Conservation (phyloP, 176 grass and related monocot species). For the Pharus latifolius region DNA sequence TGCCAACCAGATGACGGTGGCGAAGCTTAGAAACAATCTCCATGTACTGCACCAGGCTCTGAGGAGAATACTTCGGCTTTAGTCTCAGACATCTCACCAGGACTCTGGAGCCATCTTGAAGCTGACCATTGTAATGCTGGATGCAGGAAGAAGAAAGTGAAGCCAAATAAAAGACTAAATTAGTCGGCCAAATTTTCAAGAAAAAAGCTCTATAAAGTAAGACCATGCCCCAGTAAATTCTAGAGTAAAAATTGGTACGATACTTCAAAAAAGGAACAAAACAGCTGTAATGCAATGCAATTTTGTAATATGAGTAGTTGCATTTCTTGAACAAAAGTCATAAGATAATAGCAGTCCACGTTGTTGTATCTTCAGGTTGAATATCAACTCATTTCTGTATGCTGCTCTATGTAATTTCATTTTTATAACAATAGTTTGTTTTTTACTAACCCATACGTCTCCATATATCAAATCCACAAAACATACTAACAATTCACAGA, state of each 20-base stretch:
- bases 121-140: constrained; percentile 55
- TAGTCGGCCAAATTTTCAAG: not conserved
- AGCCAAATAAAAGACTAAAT: not conserved
- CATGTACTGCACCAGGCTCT: constrained; percentile 60
- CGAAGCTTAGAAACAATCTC: constrained; percentile 67
- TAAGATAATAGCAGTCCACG: no score
- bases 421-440: no score
- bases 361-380: no score
- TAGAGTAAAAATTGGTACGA: not conserved
- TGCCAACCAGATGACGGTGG: constrained; percentile 82
- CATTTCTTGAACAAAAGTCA: no score
- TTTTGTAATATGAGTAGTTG: no score
- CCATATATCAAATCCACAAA: no score
- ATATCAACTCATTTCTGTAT: no score
- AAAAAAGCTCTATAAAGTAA: not conserved
- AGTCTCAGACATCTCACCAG: constrained; percentile 55
- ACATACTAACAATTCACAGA: no score
- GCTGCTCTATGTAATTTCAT: no score
- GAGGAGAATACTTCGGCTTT: constrained; percentile 62
- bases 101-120: constrained; percentile 65
- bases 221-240: not conserved
- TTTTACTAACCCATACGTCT: no score
- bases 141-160: not conserved
- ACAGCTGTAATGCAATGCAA: no score
- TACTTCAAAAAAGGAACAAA: not conserved